Conservation (phyloP, 2,329 filamentous ascomycete species). For the Ascochyta koolunga region DNA sequence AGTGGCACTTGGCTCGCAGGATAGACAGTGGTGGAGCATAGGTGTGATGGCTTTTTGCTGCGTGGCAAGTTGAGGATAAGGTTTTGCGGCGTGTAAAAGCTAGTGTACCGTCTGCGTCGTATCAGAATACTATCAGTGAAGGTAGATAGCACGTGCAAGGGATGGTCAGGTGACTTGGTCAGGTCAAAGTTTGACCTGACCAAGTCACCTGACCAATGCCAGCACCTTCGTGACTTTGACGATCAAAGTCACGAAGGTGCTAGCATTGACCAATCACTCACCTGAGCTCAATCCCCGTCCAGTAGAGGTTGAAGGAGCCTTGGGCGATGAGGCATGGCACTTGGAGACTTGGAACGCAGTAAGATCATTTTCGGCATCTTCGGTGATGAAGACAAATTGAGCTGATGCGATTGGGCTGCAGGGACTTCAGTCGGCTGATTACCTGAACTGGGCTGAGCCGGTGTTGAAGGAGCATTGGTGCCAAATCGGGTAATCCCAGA, state of each 20-base stretch:
- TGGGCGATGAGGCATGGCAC: slow-evolving; percentile 1
- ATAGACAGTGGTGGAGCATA: too few species aligned
- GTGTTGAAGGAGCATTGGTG: not conserved
- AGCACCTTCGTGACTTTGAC: too few species aligned
- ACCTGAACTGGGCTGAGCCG: not conserved
- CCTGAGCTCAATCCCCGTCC: not conserved
- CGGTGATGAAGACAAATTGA: not conserved
- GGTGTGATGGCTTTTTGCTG: too few species aligned
- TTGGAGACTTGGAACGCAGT: not conserved
- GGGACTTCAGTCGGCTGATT: slow-evolving; percentile 7
- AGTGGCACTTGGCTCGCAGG: not conserved
- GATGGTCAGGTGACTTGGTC: too few species aligned
- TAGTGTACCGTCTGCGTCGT: too few species aligned
- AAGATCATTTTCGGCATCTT: not conserved
- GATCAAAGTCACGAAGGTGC: too few species aligned
- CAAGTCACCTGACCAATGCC: too few species aligned
- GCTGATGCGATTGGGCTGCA: slow-evolving; percentile 7
- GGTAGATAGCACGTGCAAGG: not conserved
- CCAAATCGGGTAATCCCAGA: slow-evolving; percentile 6
- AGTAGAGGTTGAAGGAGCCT: not conserved
- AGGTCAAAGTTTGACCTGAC: too few species aligned
- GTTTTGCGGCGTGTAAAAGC: too few species aligned
- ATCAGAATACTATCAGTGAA: not conserved
- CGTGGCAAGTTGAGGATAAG: too few species aligned
- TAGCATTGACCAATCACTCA: not conserved